These are phyloP conservation scores for Logfia minima DNA, from an alignment of 129 eudicot species.

Conservation along the genomic window DNA sequence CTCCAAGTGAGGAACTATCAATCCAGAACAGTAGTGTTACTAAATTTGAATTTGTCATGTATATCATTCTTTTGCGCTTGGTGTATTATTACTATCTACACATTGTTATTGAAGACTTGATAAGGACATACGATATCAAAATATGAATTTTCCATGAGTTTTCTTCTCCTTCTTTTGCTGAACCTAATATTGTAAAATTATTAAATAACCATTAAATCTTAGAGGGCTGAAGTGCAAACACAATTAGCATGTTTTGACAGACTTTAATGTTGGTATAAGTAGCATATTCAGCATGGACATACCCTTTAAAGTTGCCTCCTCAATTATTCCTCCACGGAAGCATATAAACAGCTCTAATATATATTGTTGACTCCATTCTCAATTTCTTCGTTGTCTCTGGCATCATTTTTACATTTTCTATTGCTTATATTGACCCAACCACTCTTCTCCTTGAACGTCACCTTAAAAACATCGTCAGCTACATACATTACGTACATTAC, in stretches of 20 bases:
- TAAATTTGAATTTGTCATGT: too few species aligned
- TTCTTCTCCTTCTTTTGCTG: too few species aligned
- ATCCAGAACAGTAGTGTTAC: too few species aligned
- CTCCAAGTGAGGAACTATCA: constrained; percentile 44
- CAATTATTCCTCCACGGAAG: not conserved
- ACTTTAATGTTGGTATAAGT: not conserved
- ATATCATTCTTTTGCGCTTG: too few species aligned
- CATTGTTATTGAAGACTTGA: constrained; percentile 59
- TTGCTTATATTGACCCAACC: constrained; percentile 67
- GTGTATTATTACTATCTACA: not conserved
- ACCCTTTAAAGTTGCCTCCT: not conserved
- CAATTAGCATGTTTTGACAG: not conserved
- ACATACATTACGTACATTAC: too few species aligned
- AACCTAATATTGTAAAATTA: too few species aligned
- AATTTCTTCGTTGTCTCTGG: constrained; percentile 53
- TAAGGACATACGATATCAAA: constrained; percentile 73
- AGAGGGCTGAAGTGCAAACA: too few species aligned
- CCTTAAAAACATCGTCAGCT: constrained; percentile 46
- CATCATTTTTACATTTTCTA: constrained; percentile 67
- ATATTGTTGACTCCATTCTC: not conserved
- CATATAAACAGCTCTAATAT: not conserved
- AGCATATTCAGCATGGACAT: not conserved
- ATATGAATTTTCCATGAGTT: too few species aligned
- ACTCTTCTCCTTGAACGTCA: constrained; percentile 34
- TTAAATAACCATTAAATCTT: too few species aligned